phyloP scores from a whole-genome alignment of 768 basidiomycete species.

The Auriscalpium microsporum region DNA sequence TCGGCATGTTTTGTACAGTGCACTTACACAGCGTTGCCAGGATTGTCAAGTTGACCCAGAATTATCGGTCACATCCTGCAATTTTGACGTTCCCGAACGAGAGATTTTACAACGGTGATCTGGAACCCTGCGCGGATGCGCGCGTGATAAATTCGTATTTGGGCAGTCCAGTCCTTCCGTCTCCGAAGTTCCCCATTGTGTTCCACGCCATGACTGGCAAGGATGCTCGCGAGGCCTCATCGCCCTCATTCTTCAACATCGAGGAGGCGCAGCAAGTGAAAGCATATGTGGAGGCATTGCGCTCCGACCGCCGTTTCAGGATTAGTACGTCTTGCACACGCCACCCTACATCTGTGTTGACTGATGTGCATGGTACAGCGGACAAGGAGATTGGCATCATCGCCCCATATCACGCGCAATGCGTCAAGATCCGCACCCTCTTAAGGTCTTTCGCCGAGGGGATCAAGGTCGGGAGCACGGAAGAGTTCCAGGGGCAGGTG shows the following conservation, averaged over 20 bases:
- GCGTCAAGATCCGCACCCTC: slow-evolving; percentile 34
- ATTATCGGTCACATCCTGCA: slow-evolving; percentile 55
- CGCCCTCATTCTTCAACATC: slow-evolving; percentile 67
- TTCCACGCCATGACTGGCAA: slow-evolving; percentile 54
- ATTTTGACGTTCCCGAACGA: slow-evolving; percentile 58
- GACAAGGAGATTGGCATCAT: slow-evolving; percentile 53
- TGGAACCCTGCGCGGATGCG: slow-evolving; percentile 38
- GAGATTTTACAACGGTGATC: slow-evolving; percentile 47
- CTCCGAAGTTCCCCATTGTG: slow-evolving; percentile 46
- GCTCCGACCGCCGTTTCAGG: slow-evolving; percentile 22
- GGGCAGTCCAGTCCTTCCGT: slow-evolving; percentile 24
- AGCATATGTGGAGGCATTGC: slow-evolving; percentile 28
- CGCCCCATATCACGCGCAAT: slow-evolving; percentile 56
- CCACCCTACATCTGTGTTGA: background rate
- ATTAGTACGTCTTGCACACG: slow-evolving; percentile 27
- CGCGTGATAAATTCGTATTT: slow-evolving; percentile 21
- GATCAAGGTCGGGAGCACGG: slow-evolving; percentile 57
- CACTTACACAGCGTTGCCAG: slow-evolving; percentile 24
- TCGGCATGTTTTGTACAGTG: background rate
- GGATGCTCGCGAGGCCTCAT: slow-evolving; percentile 57
- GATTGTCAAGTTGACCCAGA: slow-evolving; percentile 53
- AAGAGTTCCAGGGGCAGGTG: slow-evolving; percentile 61
- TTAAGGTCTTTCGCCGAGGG: slow-evolving; percentile 23
- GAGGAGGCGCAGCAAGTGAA: slow-evolving; percentile 49
- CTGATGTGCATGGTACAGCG: slow-evolving; percentile 23